Evolutionary conservation across 495 filamentous ascomycete genomes (phyloP), one percentile per base, ranked within the genome.

Genomic region (Lepraria neglecta): DNA sequence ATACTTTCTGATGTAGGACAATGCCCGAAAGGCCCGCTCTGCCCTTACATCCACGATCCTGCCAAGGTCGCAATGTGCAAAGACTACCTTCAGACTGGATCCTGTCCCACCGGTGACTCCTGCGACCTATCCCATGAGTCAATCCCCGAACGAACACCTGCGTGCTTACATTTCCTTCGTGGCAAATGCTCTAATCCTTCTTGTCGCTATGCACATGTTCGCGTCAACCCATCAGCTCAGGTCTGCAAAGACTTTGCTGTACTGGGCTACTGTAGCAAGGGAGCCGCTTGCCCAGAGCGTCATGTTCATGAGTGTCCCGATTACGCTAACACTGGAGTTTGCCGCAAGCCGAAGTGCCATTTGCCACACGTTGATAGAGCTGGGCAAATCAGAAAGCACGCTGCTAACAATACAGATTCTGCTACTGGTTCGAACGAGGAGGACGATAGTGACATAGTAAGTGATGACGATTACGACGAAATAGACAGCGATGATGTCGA

Each of bases 81-180:
- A 70, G 84, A 87, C 59, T 96, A 87, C 71, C 80, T 97, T 57
- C 80, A 85, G 61, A 89, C 86, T 74, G 88, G 88, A 70, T 78
- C 84, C 65, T 98, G 94, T 76, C 76, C 77, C 59, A 82, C 82
- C 73, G 91, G 91, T 73, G 84, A 85, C 68, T 81, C 81, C 70
- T 98, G 94, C 78, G 91, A 96, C 74, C 82, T 97, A 59, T 97
- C 94, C 63, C 94, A 98, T 82, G 88, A 92, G 43, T 80, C 90
- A 47, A 90, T 83, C 61, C 85, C 91, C 65, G 82, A 97, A 72
- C 84, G 91, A 71, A 89, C 89, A 61, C 90, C 94, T 63, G 79
- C 87, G 51, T 98, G 94, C 76, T 70, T 92, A 74, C 90, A 96
- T 77, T 97, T 94, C 76, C 80, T 90, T 67, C 85, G 88, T 71